Evolutionary conservation across 495 filamentous ascomycete genomes (phyloP).

Genomic region (Aspergillus panamensis): DNA sequence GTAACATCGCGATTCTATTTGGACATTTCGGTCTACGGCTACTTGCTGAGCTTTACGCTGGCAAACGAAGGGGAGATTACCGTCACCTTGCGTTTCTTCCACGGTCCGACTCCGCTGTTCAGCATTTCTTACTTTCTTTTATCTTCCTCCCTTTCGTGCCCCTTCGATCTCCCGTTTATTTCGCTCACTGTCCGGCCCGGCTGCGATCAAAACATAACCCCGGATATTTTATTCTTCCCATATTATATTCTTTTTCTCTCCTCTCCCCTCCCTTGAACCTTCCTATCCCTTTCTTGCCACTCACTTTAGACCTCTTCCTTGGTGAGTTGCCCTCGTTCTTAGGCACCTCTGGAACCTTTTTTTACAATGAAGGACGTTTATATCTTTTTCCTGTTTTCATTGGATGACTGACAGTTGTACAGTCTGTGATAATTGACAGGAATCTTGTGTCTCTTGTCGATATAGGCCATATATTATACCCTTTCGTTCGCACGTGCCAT

Average conservation of each 20-base stretch:
- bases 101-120: constrained; percentile 22
- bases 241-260: constrained; percentile 4
- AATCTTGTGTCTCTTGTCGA: constrained; percentile 12
- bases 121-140: constrained; percentile 28
- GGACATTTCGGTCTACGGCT: constrained; percentile 33
- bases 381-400: not conserved
- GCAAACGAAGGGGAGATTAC: constrained; percentile 38
- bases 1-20: constrained; percentile 37
- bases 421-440: constrained; percentile 5
- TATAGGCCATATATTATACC: constrained; percentile 1
- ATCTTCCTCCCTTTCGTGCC: constrained; percentile 31
- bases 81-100: constrained; percentile 40
- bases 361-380: too few species aligned
- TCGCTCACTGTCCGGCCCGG: constrained; percentile 37
- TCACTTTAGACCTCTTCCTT: constrained; percentile 6
- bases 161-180: constrained; percentile 33
- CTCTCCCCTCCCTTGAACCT: not conserved
- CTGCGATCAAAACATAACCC: constrained; percentile 22
- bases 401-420: constrained; percentile 15
- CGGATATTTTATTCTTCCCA: constrained; percentile 1
- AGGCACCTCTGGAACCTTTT: too few species aligned
- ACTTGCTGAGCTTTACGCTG: constrained; percentile 26
- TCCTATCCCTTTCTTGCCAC: constrained; percentile 8
- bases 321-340: constrained; percentile 6
- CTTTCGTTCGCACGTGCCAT: not conserved